Conservation (phyloP, 768 basidiomycete species). For the Kwoniella dejecticola region DNA sequence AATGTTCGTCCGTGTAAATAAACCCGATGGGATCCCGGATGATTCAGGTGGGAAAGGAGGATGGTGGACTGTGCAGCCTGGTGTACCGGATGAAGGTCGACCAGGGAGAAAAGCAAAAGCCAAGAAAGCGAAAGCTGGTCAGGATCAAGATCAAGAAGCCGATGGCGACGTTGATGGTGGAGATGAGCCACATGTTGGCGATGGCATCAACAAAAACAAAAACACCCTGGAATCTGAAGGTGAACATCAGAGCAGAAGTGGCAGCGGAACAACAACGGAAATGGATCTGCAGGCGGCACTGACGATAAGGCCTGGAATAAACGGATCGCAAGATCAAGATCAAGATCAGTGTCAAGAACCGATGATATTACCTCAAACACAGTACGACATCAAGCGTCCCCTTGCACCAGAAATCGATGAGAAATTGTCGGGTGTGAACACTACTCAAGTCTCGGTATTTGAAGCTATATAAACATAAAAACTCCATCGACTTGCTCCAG, state of each 20-base stretch:
- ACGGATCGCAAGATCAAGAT: neutral
- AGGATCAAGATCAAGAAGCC: neutral
- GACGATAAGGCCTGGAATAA: neutral
- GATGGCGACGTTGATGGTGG: neutral
- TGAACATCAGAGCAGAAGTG: too few species aligned
- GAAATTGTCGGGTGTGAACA: neutral
- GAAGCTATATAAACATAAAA: neutral
- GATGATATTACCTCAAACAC: neutral
- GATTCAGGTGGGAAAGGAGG: constrained; percentile 54
- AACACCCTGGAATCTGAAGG: too few species aligned
- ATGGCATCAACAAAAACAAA: neutral
- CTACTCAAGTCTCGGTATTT: constrained; percentile 5
- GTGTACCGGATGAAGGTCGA: constrained; percentile 48
- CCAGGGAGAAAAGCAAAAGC: constrained; percentile 46
- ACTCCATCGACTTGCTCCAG: neutral
- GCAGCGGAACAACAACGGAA: too few species aligned
- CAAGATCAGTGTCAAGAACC: neutral
- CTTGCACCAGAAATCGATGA: neutral
- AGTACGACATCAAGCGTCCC: neutral
- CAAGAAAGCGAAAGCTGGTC: constrained; percentile 29
- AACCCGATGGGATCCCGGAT: constrained; percentile 48
- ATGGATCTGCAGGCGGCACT: too few species aligned
- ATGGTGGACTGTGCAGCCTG: constrained; percentile 53
- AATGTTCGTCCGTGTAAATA: constrained; percentile 51
- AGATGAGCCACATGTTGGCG: neutral